These are phyloP conservation scores for Phyllosticta paracitricarpa DNA, from an alignment of 2,329 filamentous ascomycete species.

Conservation along the genomic window DNA sequence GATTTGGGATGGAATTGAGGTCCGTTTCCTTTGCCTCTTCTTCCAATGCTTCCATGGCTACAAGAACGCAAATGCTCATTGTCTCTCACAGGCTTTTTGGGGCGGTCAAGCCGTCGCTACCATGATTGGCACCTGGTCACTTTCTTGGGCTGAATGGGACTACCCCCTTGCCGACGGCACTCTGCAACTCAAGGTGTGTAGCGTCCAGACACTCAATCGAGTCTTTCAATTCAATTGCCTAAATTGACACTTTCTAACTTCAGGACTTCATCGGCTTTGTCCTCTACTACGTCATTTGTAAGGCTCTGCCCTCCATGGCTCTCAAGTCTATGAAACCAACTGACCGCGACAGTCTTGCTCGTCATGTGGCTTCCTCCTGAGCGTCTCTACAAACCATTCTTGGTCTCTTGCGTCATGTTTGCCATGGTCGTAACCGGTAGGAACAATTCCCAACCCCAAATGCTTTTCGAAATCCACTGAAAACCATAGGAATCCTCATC, in stretches of 20 bases:
- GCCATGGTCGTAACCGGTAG: background rate
- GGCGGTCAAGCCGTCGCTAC: background rate
- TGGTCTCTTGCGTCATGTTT: background rate
- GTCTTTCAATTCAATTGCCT: background rate
- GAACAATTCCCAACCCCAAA: background rate
- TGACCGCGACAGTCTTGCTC: background rate
- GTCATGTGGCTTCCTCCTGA: background rate
- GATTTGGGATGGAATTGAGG: background rate
- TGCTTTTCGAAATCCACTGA: background rate
- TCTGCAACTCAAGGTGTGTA: background rate
- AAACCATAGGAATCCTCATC: background rate
- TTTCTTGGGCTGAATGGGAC: background rate
- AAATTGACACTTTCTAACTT: background rate
- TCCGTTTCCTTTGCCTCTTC: background rate
- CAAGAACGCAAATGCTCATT: background rate
- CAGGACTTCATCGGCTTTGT: background rate
- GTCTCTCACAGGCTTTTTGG: background rate
- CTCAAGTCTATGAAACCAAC: background rate
- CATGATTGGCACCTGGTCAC: background rate
- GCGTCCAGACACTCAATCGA: background rate
- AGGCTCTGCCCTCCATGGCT: background rate
- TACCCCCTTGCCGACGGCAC: background rate
- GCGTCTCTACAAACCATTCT: background rate
- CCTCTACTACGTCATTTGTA: background rate
- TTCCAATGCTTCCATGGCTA: background rate